Evolutionary conservation across 2,329 filamentous ascomycete species (phyloP), one percentile per base, ranked within the genome.

Genomic region (Ciborinia camelliae): DNA sequence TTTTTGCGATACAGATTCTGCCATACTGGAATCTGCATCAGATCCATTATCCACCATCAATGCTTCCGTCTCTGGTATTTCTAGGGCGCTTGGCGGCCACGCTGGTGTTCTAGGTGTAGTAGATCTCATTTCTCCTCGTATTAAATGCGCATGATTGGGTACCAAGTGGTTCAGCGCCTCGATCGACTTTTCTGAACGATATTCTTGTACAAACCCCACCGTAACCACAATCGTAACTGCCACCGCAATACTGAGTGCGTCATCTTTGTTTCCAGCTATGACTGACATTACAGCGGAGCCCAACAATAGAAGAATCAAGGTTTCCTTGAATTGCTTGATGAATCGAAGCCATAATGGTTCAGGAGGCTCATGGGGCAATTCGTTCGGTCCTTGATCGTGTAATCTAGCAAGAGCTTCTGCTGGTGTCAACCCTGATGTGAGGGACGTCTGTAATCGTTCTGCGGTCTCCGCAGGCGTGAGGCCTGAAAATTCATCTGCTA

Each of bases 201-300:
- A 99, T 78, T 99, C 95, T 76, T 99, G 95, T 61, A 98, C 87
- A 72, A 99, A 99, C 2, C 94, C 95, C 50, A 99, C 95, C 0
- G 90, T 90, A 30, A 99, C 93, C 7, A 99, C 95, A 71, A 99
- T 99, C 32, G 93, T 97, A 28, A 99, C 95, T 2, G 95, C 95
- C 39, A 97, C 88, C 0, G 94, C 90, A 74, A 99, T 99, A 77
- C 94, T 98, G 72, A 99, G 80, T 7, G 94, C 94, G 79, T 99
- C 96, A 72, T 98, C 94, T 74, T 89, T 87, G 74, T 99, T 99
- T 60, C 93, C 92, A 77, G 99, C 89, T 51, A 98, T 78, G 57
- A 98, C 86, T 0, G 94, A 98, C 47, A 96, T 89, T 23, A 84
- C 89, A 0, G 95, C 94, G 3, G 95, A 98, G 8, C 87, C 90